A percentile compares a stretch with the other conserved stretches of the same genome.
Evolutionary conservation across 2,329 filamentous ascomycete genomes (phyloP).

Genomic region (Drechslera avenae): DNA sequence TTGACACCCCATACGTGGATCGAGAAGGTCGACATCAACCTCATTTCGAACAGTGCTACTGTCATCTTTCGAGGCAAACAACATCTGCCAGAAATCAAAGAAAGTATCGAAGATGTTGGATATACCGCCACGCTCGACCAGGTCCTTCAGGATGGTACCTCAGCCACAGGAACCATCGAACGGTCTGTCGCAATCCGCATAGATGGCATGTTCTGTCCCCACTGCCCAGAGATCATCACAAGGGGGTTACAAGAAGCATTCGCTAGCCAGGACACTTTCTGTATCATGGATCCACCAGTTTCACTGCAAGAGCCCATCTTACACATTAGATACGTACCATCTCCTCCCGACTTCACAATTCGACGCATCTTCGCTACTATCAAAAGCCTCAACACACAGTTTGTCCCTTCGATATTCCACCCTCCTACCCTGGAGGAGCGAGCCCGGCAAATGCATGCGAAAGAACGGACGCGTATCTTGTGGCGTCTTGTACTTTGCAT

Average conservation of each 20-base stretch:
- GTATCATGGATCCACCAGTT: conserved; percentile 62
- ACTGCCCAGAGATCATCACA: conserved; percentile 58
- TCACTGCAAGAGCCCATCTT: conserved; percentile 67
- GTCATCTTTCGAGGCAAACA: conserved; percentile 56
- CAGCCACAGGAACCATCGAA: conserved; percentile 9
- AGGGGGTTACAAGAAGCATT: conserved; percentile 60
- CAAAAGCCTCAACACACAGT: conserved; percentile 66
- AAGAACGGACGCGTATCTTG: conserved; percentile 71
- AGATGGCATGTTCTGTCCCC: conserved; percentile 54
- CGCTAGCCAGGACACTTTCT: conserved; percentile 48
- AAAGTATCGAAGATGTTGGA: conserved; percentile 56
- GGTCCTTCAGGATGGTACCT: conserved; percentile 20
- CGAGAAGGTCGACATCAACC: conserved; percentile 55
- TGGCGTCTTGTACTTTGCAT: conserved; percentile 73
- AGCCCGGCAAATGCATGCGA: conserved; percentile 71
- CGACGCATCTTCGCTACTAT: conserved; percentile 74
- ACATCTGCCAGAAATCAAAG: conserved; percentile 53
- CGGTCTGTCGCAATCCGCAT: conserved; percentile 46
- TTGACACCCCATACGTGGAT: conserved; percentile 55
- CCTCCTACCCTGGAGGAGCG: conserved; percentile 83
- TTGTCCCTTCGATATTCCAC: conserved; percentile 74
- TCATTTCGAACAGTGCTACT: conserved; percentile 57
- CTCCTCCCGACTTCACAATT: conserved; percentile 72
- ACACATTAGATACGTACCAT: conserved; percentile 71
- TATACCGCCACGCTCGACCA: conserved; percentile 50